Evolutionary conservation across 2,329 filamentous ascomycete genomes (phyloP).

Genomic region (Fusarium nematophilum): DNA sequence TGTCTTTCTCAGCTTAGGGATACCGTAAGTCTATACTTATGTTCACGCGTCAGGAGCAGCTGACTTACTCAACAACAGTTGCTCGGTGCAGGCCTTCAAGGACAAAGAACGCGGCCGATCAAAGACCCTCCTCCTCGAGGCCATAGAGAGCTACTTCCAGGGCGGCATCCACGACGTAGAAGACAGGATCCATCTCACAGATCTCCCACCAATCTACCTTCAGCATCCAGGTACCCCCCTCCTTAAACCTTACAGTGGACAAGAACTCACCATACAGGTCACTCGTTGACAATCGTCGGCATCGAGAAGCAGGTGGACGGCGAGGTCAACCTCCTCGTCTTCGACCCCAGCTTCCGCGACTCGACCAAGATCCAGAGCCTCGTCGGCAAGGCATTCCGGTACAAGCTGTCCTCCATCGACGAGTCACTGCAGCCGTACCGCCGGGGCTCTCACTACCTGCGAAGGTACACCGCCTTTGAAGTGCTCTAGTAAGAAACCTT

Average conservation of each 20-base stretch:
- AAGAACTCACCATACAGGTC: conserved; percentile 61
- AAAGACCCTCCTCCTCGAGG: conserved; percentile 69
- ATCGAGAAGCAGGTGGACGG: conserved; percentile 77
- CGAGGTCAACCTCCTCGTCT: conserved; percentile 78
- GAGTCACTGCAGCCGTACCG: conserved; percentile 78
- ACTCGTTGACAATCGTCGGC: conserved; percentile 91
- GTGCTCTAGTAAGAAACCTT: conserved; percentile 70
- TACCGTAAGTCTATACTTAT: conserved; percentile 62
- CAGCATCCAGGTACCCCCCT: conserved; percentile 75
- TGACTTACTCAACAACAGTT: conserved; percentile 52
- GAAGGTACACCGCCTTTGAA: conserved; percentile 82
- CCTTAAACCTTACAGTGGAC: not conserved
- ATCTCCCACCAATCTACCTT: conserved; percentile 86
- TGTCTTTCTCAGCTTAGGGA: conserved; percentile 75
- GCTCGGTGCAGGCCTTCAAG: conserved; percentile 71
- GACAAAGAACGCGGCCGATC: conserved; percentile 56
- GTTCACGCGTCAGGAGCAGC: not conserved
- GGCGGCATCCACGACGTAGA: conserved; percentile 57
- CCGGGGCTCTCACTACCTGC: conserved; percentile 74
- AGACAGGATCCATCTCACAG: conserved; percentile 73
- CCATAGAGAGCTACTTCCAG: conserved; percentile 81
- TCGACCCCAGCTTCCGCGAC: conserved; percentile 86
- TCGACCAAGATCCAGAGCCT: conserved; percentile 71
- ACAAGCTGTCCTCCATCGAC: conserved; percentile 51
- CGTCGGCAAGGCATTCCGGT: conserved; percentile 59